Evolutionary conservation across 2,329 filamentous ascomycete species (phyloP).

Genomic region (Paracoccidioides lutzii): DNA sequence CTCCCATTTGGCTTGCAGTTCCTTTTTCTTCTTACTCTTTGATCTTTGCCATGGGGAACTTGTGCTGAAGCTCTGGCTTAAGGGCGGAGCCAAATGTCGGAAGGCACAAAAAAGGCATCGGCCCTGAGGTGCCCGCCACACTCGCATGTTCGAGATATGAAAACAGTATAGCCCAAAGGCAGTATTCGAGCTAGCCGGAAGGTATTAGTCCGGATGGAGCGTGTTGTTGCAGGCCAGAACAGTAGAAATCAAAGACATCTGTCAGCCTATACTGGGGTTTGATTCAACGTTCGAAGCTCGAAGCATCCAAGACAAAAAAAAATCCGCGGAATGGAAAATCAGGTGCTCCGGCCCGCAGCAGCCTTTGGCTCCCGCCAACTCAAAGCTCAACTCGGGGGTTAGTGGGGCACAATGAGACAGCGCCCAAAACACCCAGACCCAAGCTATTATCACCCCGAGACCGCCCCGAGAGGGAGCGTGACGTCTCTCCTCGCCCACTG

Average conservation of each 20-base stretch:
- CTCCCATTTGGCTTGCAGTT: neutral
- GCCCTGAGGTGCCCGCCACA: slow-evolving; percentile 23
- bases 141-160: slow-evolving; percentile 25
- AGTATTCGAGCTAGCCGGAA: too few relatives aligned
- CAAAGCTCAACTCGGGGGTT: too few relatives aligned
- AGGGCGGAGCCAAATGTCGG: slow-evolving; percentile 19
- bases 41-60: slow-evolving; percentile 17
- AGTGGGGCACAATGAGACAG: neutral
- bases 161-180: neutral
- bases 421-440: too few relatives aligned
- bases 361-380: too few relatives aligned
- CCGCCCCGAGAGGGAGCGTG: too few relatives aligned
- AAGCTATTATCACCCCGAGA: too few relatives aligned
- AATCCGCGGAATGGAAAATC: neutral
- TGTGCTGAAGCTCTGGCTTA: slow-evolving; percentile 21
- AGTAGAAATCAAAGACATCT: neutral
- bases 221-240: neutral
- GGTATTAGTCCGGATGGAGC: too few relatives aligned
- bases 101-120: slow-evolving; percentile 33
- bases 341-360: neutral
- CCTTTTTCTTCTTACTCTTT: slow-evolving; percentile 11
- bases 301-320: neutral
- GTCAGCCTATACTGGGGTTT: neutral
- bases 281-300: too few relatives aligned
- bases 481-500: neutral